phyloP scores from a whole-genome alignment of 192 early-diverging fungal species.

The Umbelopsis vinacea region DNA sequence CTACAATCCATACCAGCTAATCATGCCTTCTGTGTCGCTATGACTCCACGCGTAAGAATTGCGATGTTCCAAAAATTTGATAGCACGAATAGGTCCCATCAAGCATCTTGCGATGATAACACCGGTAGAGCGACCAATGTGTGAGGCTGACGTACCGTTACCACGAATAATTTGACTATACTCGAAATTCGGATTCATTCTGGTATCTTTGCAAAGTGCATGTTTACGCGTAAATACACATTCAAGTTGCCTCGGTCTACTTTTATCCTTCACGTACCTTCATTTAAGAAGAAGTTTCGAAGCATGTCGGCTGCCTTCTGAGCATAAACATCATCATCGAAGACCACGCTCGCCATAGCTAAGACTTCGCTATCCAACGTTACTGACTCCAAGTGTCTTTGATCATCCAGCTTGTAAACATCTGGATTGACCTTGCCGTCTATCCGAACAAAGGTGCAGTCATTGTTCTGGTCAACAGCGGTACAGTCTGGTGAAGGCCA shows the following conservation, averaged over 20 bases:
- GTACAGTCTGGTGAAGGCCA: neutral
- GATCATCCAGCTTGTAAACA: conserved; percentile 9
- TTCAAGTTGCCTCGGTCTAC: neutral
- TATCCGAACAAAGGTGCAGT: neutral
- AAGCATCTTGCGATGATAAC: too few relatives aligned
- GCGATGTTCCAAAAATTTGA: too few relatives aligned
- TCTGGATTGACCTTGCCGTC: conserved; percentile 6
- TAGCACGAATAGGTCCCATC: too few relatives aligned
- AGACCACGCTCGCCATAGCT: neutral
- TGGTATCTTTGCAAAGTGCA: too few relatives aligned
- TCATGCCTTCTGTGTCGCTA: too few relatives aligned
- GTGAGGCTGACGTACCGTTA: too few relatives aligned
- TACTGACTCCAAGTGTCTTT: neutral
- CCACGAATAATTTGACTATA: too few relatives aligned
- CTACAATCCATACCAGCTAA: too few relatives aligned
- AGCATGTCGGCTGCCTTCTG: neutral
- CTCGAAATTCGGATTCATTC: neutral
- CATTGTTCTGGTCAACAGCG: neutral
- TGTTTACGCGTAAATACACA: too few relatives aligned
- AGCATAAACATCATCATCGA: neutral
- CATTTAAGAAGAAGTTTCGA: neutral
- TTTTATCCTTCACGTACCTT: neutral
- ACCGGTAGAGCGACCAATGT: too few relatives aligned
- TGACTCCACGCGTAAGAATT: too few relatives aligned
- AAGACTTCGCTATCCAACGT: neutral